Evolutionary conservation across 129 eudicot genomes (phyloP), one percentile per base, ranked within the genome.

Genomic region (Smallanthus sonchifolius): DNA sequence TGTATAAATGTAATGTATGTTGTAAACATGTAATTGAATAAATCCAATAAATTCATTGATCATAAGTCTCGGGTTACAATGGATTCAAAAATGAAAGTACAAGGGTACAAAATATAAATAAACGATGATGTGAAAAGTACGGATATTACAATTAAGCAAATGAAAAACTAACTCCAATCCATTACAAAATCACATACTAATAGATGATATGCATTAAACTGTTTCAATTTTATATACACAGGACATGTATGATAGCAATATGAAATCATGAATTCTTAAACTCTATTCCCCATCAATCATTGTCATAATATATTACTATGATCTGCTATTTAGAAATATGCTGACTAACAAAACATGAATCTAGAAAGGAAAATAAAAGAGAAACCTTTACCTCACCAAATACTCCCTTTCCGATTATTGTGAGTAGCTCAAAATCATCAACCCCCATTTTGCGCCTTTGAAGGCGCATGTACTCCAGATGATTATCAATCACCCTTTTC

Each of bases 391-490:
- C 95, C 96, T 92, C 97, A 69, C 97, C 97, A 80, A 92, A 92
- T 38, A 96, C 97, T 74, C 97, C 97, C 81, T 92, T 92, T 55
- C 97, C 96, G 11, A 92, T 92, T 91, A 92, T 92, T 4, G 97
- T 92, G 67, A 89, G 85, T 28, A 92, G 75, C 86, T 92, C 97
- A 80, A 92, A 92, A 74, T 92, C 97, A 60, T 89, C 97, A 63
- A 80, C 96, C 64, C 96, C 96, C 97, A 92, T 92, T 80, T 92
- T 92, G 81, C 87, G 97, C 81, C 97, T 87, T 82, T 92, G 97
- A 75, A 92, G 89, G 61, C 93, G 97, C 97, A 92, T 92, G 84
- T 88, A 92, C 82, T 92, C 97, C n/a, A n/a, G n/a, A n/a, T n/a
- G n/a, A n/a, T n/a, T n/a, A n/a, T n/a, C n/a, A n/a, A n/a, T n/a